These are phyloP conservation scores for Tirmania nivea DNA, from an alignment of 495 filamentous ascomycete species.

Conservation along the genomic window DNA sequence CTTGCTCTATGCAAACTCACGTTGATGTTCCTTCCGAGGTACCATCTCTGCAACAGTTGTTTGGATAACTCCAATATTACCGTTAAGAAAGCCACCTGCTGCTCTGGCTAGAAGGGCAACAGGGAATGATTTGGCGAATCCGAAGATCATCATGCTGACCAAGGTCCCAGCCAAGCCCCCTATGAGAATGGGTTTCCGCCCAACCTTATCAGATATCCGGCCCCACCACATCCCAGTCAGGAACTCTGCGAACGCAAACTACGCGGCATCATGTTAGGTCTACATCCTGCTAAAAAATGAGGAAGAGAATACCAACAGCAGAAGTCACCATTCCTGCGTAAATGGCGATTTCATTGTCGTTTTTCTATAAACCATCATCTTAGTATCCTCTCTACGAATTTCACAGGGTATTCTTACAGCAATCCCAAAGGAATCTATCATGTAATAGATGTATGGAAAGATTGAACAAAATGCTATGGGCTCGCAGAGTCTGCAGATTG, in stretches of 20 bases:
- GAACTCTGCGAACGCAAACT: conserved; percentile 87
- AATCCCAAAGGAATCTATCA: conserved; percentile 81
- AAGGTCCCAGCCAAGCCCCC: conserved; percentile 74
- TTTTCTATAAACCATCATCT: conserved; percentile 21
- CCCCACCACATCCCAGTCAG: conserved; percentile 82
- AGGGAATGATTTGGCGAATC: conserved; percentile 65
- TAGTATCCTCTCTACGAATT: not conserved
- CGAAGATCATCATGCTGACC: conserved; percentile 82
- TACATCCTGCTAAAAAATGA: not conserved
- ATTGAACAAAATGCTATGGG: conserved; percentile 99
- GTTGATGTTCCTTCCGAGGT: conserved; percentile 75
- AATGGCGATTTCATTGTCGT: conserved; percentile 59
- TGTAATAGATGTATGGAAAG: conserved; percentile 96
- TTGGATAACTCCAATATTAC: conserved; percentile 81
- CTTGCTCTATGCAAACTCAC: conserved; percentile 25
- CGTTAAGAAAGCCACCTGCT: conserved; percentile 78
- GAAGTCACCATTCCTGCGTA: conserved; percentile 96
- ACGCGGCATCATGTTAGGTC: too few species aligned
- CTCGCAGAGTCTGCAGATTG: conserved; percentile 85
- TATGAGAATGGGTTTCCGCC: conserved; percentile 78
- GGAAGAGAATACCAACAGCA: conserved; percentile 19
- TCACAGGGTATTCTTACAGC: conserved; percentile 23
- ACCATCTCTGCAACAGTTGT: conserved; percentile 88
- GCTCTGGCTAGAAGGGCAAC: conserved; percentile 74
- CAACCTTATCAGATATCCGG: conserved; percentile 71